Conservation (phyloP, 2,329 filamentous ascomycete genomes). For the Colletotrichum musicola region DNA sequence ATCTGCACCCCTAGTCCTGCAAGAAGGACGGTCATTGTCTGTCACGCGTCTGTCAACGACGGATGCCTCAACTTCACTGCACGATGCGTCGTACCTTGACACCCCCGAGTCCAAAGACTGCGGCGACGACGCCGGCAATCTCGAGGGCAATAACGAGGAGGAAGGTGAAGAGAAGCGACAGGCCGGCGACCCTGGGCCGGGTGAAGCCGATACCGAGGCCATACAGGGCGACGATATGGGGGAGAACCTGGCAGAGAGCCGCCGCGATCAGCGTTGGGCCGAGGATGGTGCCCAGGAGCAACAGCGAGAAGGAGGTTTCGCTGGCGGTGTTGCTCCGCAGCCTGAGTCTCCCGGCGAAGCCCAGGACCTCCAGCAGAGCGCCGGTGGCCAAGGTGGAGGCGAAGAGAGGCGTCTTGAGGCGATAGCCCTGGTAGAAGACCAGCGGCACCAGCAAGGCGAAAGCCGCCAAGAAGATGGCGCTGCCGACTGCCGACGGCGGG, state of each 20-base stretch:
- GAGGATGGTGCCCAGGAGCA: conserved; percentile 59
- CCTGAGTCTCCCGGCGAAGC: conserved; percentile 61
- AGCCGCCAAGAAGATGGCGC: conserved; percentile 53
- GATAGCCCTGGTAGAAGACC: conserved; percentile 53
- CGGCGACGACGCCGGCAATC: conserved; percentile 47
- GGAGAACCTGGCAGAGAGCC: conserved; percentile 59
- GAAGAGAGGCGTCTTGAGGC: conserved; percentile 56
- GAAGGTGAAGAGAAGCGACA: conserved; percentile 50
- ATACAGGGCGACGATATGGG: conserved; percentile 61
- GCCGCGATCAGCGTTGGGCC: conserved; percentile 60
- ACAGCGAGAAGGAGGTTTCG: conserved; percentile 56
- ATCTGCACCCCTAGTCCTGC: conserved; percentile 60
- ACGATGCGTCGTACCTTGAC: conserved; percentile 20
- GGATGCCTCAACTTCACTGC: background rate
- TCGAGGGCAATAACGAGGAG: conserved; percentile 50
- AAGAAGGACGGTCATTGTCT: conserved; percentile 55
- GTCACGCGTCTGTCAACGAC: conserved; percentile 38
- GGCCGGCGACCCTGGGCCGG: conserved; percentile 49
- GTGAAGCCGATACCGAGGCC: conserved; percentile 56
- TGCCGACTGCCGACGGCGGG: conserved; percentile 53
- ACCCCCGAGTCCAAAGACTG: conserved; percentile 49
- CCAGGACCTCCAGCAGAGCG: conserved; percentile 58
- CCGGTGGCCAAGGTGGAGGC: conserved; percentile 55
- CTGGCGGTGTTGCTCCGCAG: conserved; percentile 51
- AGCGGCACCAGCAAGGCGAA: conserved; percentile 56